These are phyloP conservation scores for Pseudocercospora fuligena DNA, from an alignment of 2,329 filamentous ascomycete genomes.

Conservation along the genomic window DNA sequence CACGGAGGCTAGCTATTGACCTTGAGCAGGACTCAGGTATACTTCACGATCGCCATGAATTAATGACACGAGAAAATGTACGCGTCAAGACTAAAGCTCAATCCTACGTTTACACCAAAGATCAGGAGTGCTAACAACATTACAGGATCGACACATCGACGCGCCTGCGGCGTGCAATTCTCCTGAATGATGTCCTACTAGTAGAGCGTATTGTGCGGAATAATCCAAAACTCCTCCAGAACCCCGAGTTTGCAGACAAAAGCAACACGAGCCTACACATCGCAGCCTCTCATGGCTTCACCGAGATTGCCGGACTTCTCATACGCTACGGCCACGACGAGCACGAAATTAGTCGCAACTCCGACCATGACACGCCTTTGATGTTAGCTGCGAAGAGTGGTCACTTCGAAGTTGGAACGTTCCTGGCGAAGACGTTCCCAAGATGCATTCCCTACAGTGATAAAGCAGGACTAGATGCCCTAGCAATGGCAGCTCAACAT, in stretches of 20 bases:
- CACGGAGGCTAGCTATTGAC: slow-evolving; percentile 5
- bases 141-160: slow-evolving; percentile 75
- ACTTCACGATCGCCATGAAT: slow-evolving; percentile 16
- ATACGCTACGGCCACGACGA: slow-evolving; percentile 76
- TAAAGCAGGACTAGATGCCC: slow-evolving; percentile 70
- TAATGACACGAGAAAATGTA: slow-evolving; percentile 24
- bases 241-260: slow-evolving; percentile 75
- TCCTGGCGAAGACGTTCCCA: slow-evolving; percentile 69
- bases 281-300: slow-evolving; percentile 73
- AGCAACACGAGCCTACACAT: slow-evolving; percentile 86
- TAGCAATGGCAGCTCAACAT: slow-evolving; percentile 47
- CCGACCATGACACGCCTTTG: slow-evolving; percentile 77
- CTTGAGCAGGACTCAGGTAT: slow-evolving; percentile 31
- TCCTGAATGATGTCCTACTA: slow-evolving; percentile 72
- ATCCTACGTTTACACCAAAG: neutral
- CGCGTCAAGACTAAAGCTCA: neutral
- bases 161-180: slow-evolving; percentile 81
- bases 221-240: slow-evolving; percentile 73
- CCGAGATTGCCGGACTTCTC: slow-evolving; percentile 70
- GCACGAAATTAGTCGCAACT: slow-evolving; percentile 75
- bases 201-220: slow-evolving; percentile 76
- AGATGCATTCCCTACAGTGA: slow-evolving; percentile 69
- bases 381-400: slow-evolving; percentile 75
- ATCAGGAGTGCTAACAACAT: slow-evolving; percentile 9
- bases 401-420: slow-evolving; percentile 74